A percentile compares a stretch with the other conserved stretches of the same genome.
These are phyloP conservation scores for Boletellus dicymbophilus DNA, from an alignment of 1,284 basidiomycete species.

Conservation along the genomic window DNA sequence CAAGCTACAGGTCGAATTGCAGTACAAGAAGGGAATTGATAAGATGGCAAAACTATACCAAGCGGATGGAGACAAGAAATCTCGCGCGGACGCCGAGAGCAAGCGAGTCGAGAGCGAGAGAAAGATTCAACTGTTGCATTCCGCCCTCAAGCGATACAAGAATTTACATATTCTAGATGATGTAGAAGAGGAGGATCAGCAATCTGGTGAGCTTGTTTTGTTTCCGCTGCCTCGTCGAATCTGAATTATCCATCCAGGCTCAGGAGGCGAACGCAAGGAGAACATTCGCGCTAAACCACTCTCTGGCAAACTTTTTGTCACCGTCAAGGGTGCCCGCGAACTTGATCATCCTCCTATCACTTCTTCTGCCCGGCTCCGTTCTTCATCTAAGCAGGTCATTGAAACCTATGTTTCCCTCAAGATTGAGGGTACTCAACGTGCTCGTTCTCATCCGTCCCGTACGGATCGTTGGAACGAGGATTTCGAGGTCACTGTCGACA, in stretches of 20 bases:
- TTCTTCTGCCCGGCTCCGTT: conserved; percentile 59
- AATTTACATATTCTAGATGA: conserved; percentile 94
- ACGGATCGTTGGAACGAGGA: conserved; percentile 98
- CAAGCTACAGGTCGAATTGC: conserved; percentile 98
- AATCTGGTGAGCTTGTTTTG: conserved; percentile 40
- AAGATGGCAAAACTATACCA: conserved; percentile 98
- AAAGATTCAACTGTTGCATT: conserved; percentile 93
- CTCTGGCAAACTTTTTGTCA: conserved; percentile 91
- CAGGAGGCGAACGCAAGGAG: conserved; percentile 89
- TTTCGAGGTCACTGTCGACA: conserved; percentile 96
- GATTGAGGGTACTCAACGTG: conserved; percentile 94
- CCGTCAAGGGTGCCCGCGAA: conserved; percentile 88
- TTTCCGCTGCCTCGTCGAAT: not conserved
- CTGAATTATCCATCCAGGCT: conserved; percentile 45
- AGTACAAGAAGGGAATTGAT: conserved; percentile 98
- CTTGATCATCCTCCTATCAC: conserved; percentile 90
- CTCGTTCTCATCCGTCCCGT: conserved; percentile 89
- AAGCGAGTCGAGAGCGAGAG: conserved; percentile 95
- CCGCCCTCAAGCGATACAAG: conserved; percentile 96
- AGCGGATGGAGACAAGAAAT: conserved; percentile 95
- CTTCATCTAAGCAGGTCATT: conserved; percentile 74
- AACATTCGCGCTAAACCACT: conserved; percentile 90
- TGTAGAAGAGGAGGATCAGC: conserved; percentile 75
- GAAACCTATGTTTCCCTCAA: conserved; percentile 96
- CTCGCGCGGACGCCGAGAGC: conserved; percentile 88